Percentiles rank a stretch among this genome's conserved stretches.
Evolutionary conservation across 2,329 filamentous ascomycete species (phyloP).

Genomic region (Ophiostoma sp.): DNA sequence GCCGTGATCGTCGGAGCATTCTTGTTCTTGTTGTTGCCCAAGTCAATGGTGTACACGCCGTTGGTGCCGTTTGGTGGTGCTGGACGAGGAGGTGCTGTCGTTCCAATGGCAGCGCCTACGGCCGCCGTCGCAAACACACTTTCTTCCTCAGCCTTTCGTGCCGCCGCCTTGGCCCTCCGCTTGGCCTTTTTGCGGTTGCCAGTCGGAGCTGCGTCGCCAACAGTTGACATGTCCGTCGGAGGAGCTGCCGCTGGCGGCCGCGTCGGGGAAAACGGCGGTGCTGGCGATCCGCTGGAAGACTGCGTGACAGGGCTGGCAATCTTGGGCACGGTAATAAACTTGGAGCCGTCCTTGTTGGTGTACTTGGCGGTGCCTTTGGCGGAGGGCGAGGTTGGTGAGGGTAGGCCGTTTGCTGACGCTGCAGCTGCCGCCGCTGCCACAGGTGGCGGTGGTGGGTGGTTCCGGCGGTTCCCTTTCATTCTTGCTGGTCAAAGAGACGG

Average conservation of each 20-base stretch:
- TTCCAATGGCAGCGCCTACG: background rate
- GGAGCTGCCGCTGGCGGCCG: conserved; percentile 21
- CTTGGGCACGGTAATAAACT: conserved; percentile 67
- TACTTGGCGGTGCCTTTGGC: conserved; percentile 60
- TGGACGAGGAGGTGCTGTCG: conserved; percentile 33
- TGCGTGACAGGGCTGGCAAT: conserved; percentile 48
- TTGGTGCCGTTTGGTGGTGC: conserved; percentile 21
- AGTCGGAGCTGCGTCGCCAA: conserved; percentile 29
- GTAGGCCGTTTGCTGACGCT: conserved; percentile 13
- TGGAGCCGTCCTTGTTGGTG: conserved; percentile 68
- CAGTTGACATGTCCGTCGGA: background rate
- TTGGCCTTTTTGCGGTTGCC: conserved; percentile 97
- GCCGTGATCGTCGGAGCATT: background rate
- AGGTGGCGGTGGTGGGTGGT: conserved; percentile 33
- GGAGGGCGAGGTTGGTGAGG: conserved; percentile 51
- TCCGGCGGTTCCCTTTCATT: conserved; percentile 42
- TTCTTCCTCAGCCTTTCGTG: conserved; percentile 52
- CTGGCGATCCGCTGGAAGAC: conserved; percentile 36
- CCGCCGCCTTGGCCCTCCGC: conserved; percentile 81
- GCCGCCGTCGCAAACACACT: background rate
- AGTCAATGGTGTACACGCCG: conserved; percentile 17
- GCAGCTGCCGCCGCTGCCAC: conserved; percentile 2
- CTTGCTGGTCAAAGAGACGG: conserved; percentile 13
- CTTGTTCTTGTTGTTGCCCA: background rate
- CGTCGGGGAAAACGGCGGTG: background rate